Conservation (phyloP, 257 asterid species). For the Capsicum chinense region DNA sequence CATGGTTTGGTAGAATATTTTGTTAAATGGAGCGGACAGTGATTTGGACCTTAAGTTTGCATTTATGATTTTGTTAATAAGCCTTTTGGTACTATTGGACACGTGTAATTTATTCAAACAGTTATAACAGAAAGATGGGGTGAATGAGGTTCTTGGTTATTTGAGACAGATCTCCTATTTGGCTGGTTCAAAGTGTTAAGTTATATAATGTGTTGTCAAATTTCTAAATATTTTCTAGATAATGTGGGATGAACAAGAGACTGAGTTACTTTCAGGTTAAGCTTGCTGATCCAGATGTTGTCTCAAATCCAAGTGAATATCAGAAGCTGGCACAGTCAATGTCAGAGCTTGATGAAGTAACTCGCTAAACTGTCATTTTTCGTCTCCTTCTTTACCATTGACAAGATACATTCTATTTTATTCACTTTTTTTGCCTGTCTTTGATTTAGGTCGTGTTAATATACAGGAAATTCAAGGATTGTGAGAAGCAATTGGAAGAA, state of each 20-base stretch:
- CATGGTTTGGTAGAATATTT: not conserved
- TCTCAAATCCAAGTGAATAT: conserved; percentile 88
- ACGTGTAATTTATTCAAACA: not conserved
- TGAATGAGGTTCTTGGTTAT: not conserved
- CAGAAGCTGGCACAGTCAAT: conserved; percentile 89
- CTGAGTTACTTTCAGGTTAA: conserved; percentile 56
- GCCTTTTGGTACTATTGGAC: not conserved
- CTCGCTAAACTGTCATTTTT: conserved; percentile 29
- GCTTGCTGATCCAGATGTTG: conserved; percentile 94
- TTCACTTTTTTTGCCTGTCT: conserved; percentile 24
- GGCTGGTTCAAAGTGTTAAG: not conserved
- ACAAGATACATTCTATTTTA: conserved; percentile 25
- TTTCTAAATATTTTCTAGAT: conserved; percentile 22
- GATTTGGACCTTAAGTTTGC: not conserved
- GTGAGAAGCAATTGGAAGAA: conserved; percentile 88
- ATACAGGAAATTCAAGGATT: conserved; percentile 73
- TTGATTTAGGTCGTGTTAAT: conserved; percentile 75
- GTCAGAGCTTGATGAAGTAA: conserved; percentile 96
- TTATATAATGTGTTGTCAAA: not conserved
- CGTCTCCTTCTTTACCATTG: conserved; percentile 16
- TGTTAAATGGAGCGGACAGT: not conserved
- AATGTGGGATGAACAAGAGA: conserved; percentile 11
- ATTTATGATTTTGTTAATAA: not conserved
- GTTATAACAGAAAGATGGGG: not conserved
- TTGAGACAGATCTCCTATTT: not conserved